Evolutionary conservation across 495 filamentous ascomycete genomes (phyloP), one percentile per base, ranked within the genome.

Genomic region (Penicillium flavigenum): DNA sequence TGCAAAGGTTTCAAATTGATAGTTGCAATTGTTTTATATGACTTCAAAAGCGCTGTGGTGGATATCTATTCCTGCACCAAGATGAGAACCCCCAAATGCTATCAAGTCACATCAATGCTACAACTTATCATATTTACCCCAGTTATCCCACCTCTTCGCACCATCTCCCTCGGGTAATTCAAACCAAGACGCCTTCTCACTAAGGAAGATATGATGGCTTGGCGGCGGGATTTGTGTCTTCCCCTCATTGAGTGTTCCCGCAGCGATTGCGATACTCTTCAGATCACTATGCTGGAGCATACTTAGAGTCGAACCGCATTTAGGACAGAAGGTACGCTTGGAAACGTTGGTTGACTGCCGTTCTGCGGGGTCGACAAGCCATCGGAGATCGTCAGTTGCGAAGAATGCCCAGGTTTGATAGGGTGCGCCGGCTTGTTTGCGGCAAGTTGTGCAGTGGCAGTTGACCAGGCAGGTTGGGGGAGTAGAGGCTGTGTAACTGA

Each of bases 361-460:
- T 8, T 32, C 56, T 6, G 53, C 65, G 2, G 64, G 67, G 4
- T 63, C 34, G 16, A 56, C 42, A 22, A 45, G 29, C 67, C 71
- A 73, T 17, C 61, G 24, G 20, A 72, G 56, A 29, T 56, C 22
- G 7, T 55, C 52, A 4, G 54, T 46, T 0, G 66, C 55, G 22
- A 71, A 67, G 14, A 57, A 56, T 14, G 60, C 62, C 51, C 64
- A 73, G 20, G 58, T 43, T 29, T 65, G 61, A 51, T 70, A 73
- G 8, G 69, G 65, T 12, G 66, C 64, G 9, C 71, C 71, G 38
- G 66, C 47, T 56, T 66, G 64, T 57, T 67, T 70, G 41, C 66
- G 65, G 41, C 71, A 73, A 32, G 47, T 54, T 16, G 38, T 55
- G 43, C 71, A 73, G 53, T 73, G 67, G 47, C 71, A 73, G 32